phyloP scores from a whole-genome alignment of 176 grass and related monocot species.

The Calamus simplicifolius region DNA sequence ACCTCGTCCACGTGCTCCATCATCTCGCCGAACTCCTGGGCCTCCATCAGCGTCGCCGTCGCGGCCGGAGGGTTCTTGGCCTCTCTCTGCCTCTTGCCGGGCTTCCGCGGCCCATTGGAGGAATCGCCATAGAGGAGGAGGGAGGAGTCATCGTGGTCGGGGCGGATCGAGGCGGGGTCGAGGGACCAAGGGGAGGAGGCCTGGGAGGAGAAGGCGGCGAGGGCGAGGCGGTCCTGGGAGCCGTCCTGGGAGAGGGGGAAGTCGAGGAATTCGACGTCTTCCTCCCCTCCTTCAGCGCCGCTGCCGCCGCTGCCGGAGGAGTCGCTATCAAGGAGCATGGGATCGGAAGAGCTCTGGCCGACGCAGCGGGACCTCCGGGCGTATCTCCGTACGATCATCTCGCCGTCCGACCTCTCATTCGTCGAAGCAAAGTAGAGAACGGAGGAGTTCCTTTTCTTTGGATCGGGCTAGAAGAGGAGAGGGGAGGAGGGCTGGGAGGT shows the following conservation, averaged over 20 bases:
- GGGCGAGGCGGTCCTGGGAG: slow-evolving; percentile 19
- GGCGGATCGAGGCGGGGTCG: slow-evolving; percentile 24
- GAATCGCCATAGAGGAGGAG: not conserved
- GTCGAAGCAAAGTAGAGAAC: not conserved
- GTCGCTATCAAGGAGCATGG: slow-evolving; percentile 41
- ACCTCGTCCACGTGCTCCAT: slow-evolving; percentile 94
- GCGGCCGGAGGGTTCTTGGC: slow-evolving; percentile 1
- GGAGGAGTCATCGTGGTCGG: slow-evolving; percentile 6
- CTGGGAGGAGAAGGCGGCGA: slow-evolving; percentile 51
- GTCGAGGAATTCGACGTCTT: slow-evolving; percentile 13
- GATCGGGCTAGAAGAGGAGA: too few species aligned
- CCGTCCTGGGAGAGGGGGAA: slow-evolving; percentile 23
- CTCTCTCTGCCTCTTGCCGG: too few species aligned
- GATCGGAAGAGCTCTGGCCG: slow-evolving; percentile 30
- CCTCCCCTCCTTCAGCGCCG: slow-evolving; percentile 21
- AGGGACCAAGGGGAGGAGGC: slow-evolving; percentile 81
- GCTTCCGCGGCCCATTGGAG: not conserved
- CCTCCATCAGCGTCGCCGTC: slow-evolving; percentile 79
- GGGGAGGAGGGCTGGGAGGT: too few species aligned
- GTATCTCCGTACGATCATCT: slow-evolving; percentile 92
- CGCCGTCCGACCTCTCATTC: not conserved
- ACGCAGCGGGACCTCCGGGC: slow-evolving; percentile 60
- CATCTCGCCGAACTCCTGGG: slow-evolving; percentile 98
- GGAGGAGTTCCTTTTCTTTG: too few species aligned
- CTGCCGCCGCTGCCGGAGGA: slow-evolving; percentile 5